Percentiles rank a stretch among this genome's conserved stretches.
These are phyloP conservation scores for Monilinia fructicola DNA, from an alignment of 2,329 filamentous ascomycete species.

Conservation along the genomic window DNA sequence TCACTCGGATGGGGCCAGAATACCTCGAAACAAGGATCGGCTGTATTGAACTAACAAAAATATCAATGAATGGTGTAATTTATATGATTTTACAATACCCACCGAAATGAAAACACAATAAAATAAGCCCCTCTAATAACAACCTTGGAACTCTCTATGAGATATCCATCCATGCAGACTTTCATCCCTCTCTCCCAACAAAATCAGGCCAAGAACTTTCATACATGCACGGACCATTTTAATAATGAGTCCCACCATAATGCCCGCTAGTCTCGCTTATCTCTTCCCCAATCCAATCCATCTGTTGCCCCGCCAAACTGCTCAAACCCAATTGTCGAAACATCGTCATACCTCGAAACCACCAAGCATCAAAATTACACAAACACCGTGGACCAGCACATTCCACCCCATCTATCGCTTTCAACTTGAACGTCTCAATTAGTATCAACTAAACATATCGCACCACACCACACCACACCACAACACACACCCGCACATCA, in stretches of 20 bases:
- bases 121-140: background rate
- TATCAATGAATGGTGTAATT: background rate
- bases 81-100: background rate
- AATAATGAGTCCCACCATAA: too few relatives aligned
- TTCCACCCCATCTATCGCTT: background rate
- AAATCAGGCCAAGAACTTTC: background rate
- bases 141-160: too few relatives aligned
- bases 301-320: constrained; percentile 13
- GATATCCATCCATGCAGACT: background rate
- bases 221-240: background rate
- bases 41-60: background rate
- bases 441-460: too few relatives aligned
- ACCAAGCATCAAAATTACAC: background rate
- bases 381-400: background rate
- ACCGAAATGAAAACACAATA: background rate
- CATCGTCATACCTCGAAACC: background rate
- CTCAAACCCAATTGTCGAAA: background rate
- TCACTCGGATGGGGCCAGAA: too few relatives aligned
- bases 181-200: constrained; percentile 10
- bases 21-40: background rate
- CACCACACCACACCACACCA: constrained; percentile 10
- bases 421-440: background rate
- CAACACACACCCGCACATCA: background rate
- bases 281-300: background rate
- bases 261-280: background rate